These are phyloP conservation scores for Microsporum ferrugineum DNA, from an alignment of 2,329 filamentous ascomycete species.

Conservation along the genomic window DNA sequence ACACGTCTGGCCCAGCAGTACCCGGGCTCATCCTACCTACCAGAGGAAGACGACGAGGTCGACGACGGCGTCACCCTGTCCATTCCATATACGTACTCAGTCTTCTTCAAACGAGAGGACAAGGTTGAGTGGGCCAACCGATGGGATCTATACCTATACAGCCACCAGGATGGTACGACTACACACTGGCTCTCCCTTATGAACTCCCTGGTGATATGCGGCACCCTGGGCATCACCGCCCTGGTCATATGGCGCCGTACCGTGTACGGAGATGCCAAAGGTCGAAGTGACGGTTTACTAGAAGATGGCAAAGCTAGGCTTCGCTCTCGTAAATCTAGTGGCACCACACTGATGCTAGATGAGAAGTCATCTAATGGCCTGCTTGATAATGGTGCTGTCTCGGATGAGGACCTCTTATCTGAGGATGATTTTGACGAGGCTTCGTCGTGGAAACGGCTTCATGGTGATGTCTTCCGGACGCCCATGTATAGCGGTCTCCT, in stretches of 20 bases:
- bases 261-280: slow-evolving; percentile 66
- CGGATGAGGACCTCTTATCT: slow-evolving; percentile 46
- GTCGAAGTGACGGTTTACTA: slow-evolving; percentile 52
- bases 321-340: slow-evolving; percentile 36
- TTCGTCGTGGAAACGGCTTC: slow-evolving; percentile 78
- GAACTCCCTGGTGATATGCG: slow-evolving; percentile 75
- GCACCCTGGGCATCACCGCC: slow-evolving; percentile 64
- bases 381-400: slow-evolving; percentile 38
- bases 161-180: slow-evolving; percentile 67
- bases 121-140: slow-evolving; percentile 70
- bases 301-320: slow-evolving; percentile 55
- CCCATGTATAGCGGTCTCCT: slow-evolving; percentile 60
- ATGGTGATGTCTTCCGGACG: slow-evolving; percentile 75
- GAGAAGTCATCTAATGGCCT: slow-evolving; percentile 48
- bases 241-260: slow-evolving; percentile 72
- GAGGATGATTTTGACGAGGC: slow-evolving; percentile 72
- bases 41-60: slow-evolving; percentile 44
- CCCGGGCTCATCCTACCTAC: slow-evolving; percentile 49
- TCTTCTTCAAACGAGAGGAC: slow-evolving; percentile 77
- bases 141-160: slow-evolving; percentile 84
- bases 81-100: slow-evolving; percentile 78
- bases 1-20: slow-evolving; percentile 46
- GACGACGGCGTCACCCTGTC: slow-evolving; percentile 56
- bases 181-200: slow-evolving; percentile 84
- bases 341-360: slow-evolving; percentile 22